Evolutionary conservation across 2,329 filamentous ascomycete species (phyloP).

Genomic region (Furcasterigmium sp.): DNA sequence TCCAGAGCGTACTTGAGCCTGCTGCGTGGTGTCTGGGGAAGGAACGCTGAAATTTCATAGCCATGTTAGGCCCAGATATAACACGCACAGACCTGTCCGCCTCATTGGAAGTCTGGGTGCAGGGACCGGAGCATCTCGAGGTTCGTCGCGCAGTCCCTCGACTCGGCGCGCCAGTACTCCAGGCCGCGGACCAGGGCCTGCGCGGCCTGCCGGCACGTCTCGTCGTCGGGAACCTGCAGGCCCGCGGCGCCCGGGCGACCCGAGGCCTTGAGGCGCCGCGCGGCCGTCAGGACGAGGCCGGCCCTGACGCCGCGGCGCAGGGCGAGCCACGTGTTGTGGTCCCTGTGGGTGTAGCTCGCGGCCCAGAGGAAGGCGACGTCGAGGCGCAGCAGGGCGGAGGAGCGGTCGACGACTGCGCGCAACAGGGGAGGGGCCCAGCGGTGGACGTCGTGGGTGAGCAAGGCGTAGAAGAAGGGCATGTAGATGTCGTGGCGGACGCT

Average conservation of each 20-base stretch:
- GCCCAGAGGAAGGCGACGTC: constrained; percentile 5
- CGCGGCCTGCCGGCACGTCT: background rate
- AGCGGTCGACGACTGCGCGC: background rate
- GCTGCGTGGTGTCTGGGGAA: no score
- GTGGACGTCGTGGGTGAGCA: constrained; percentile 1
- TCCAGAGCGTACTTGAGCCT: no score
- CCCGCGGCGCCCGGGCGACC: background rate
- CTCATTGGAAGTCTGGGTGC: constrained; percentile 3
- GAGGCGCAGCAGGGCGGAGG: background rate
- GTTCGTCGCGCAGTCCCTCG: constrained; percentile 5
- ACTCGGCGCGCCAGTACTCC: constrained; percentile 3
- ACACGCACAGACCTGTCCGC: background rate
- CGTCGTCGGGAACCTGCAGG: background rate
- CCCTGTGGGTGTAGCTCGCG: background rate
- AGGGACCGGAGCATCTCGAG: constrained; percentile 1
- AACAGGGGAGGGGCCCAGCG: background rate
- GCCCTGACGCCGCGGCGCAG: constrained; percentile 2
- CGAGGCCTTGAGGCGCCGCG: background rate
- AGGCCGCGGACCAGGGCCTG: constrained; percentile 1
- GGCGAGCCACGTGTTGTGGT: constrained; percentile 3
- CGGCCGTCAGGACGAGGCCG: constrained; percentile 1
- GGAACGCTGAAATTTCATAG: no score
- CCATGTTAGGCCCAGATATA: no score
- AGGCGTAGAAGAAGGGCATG: constrained; percentile 1
- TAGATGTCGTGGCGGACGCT: constrained; percentile 4